Base-by-base conservation (phyloP, 306 rosid species). In the Oxytropis ochrocephala region DNA sequence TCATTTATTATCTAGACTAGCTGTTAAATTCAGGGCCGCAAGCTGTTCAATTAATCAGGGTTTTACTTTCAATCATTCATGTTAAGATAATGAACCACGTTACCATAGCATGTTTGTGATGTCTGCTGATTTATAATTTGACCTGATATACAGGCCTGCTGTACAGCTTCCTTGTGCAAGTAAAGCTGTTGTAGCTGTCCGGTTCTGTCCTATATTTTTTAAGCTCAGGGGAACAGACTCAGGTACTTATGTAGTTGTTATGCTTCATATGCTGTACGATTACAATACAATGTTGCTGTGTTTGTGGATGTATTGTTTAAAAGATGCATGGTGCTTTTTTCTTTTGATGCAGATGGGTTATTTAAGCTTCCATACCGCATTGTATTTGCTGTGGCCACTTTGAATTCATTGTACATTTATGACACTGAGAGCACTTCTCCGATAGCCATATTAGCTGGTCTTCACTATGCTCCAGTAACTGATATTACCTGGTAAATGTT, bases 381-480 rank as follows among this genome's bases (percentile, higher is more conserved):
- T 55, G 62, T 94, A 76, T 94, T 90, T 82, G 97, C 92, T 0
- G 84, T 91, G 65, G 96, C 86, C 68, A 94, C 99, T 73, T 80
- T 94, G 85, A 91, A 88, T 81, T 94, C 97, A 1, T 55, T 94
- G 76, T 91, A 88, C 78, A 67, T 91, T 61, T 91, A 87, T 72
- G 97, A 91, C 77, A 94, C 96, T 1, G 91, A 94, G 86, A 80
- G 86, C 81, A 81, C 72, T 67, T 54, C 83, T 71, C 99, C 99
- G 13, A 79, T 88, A 78, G 97, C 88, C 56, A 17, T 94, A 67
- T 76, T 84, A 56, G 92, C 91, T 56, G 96, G 99, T 65, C 92
- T 94, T 76, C 97, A 94, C 79, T 94, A 91, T 73, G 91, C 97
- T n/a, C 75, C 99, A 71, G 81, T 91, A 79, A 91, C 99, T 29